Percentiles rank a stretch among this genome's conserved stretches.
Evolutionary conservation across 352 stramenopile genomes (phyloP).

Genomic region (Pythium plurisporium): DNA sequence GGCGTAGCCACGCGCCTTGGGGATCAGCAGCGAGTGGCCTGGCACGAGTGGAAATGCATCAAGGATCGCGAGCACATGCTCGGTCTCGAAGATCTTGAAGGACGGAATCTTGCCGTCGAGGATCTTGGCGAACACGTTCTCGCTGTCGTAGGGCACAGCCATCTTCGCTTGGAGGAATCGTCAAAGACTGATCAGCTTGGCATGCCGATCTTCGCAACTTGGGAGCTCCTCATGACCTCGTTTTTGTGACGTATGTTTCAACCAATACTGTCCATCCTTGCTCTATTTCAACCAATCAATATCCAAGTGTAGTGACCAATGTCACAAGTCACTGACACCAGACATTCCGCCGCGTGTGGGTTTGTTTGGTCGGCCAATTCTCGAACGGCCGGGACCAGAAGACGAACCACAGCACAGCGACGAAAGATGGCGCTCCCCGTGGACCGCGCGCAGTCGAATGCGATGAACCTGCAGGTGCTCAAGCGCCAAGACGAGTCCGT

Average conservation of each 20-base stretch:
- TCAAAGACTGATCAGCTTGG: neutral
- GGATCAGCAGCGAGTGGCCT: slow-evolving; percentile 67
- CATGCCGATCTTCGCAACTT: neutral
- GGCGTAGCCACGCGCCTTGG: slow-evolving; percentile 62
- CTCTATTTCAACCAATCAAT: neutral
- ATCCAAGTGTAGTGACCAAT: neutral
- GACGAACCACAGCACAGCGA: slow-evolving; percentile 1
- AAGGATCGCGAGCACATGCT: slow-evolving; percentile 80
- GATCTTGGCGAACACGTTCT: slow-evolving; percentile 85
- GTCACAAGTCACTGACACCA: slow-evolving; percentile 25
- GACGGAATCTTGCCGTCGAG: slow-evolving; percentile 65
- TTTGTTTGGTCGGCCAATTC: neutral
- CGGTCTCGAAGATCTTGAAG: slow-evolving; percentile 86
- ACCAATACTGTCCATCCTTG: neutral
- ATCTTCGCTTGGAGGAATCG: slow-evolving; percentile 8
- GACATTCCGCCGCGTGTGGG: slow-evolving; percentile 17
- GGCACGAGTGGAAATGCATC: slow-evolving; percentile 68
- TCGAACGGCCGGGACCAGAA: neutral
- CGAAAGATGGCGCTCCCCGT: slow-evolving; percentile 30
- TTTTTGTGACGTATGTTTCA: slow-evolving; percentile 5
- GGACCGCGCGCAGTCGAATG: slow-evolving; percentile 79
- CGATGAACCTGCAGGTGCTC: slow-evolving; percentile 85
- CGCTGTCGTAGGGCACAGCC: slow-evolving; percentile 54
- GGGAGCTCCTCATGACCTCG: neutral
- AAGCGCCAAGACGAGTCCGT: slow-evolving; percentile 79